These are phyloP conservation scores for Aspergillus puulaauensis DNA, from an alignment of 2,329 filamentous ascomycete genomes.

Conservation along the genomic window DNA sequence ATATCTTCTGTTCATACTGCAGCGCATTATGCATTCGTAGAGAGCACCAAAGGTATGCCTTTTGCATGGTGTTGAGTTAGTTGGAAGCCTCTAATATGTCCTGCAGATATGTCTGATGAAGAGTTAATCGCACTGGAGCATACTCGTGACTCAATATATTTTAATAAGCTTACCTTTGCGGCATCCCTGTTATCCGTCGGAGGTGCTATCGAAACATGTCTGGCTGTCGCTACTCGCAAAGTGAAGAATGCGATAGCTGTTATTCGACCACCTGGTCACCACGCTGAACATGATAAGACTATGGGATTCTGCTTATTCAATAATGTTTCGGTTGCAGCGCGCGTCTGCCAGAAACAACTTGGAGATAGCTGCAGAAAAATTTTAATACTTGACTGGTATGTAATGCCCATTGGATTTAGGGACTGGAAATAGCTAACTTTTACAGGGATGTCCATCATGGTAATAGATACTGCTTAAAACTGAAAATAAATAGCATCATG, in stretches of 20 bases:
- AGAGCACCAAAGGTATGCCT: conserved; percentile 50
- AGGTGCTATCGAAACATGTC: conserved; percentile 92
- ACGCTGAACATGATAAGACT: conserved; percentile 80
- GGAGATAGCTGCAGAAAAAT: conserved; percentile 82
- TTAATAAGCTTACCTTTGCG: conserved; percentile 76
- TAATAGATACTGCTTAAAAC: conserved; percentile 22
- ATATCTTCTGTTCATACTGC: conserved; percentile 75
- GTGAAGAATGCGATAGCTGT: conserved; percentile 96
- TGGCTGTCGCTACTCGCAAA: conserved; percentile 76
- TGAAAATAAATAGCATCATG: not conserved
- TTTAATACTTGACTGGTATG: conserved; percentile 89
- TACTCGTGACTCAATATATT: conserved; percentile 75
- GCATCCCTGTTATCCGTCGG: conserved; percentile 83
- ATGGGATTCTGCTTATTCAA: conserved; percentile 99
- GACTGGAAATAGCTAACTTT: conserved; percentile 18
- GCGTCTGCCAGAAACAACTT: conserved; percentile 78
- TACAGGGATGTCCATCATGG: conserved; percentile 67
- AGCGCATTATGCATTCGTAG: conserved; percentile 78
- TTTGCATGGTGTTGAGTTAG: not conserved
- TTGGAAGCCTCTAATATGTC: conserved; percentile 15
- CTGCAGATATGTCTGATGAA: conserved; percentile 49
- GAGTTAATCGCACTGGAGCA: conserved; percentile 69
- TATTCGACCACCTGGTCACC: conserved; percentile 91
- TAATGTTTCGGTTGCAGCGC: conserved; percentile 92
- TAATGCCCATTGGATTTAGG: conserved; percentile 26